Evolutionary conservation across 148 eudicot species (phyloP).

Genomic region (Nepenthes gracilis): DNA sequence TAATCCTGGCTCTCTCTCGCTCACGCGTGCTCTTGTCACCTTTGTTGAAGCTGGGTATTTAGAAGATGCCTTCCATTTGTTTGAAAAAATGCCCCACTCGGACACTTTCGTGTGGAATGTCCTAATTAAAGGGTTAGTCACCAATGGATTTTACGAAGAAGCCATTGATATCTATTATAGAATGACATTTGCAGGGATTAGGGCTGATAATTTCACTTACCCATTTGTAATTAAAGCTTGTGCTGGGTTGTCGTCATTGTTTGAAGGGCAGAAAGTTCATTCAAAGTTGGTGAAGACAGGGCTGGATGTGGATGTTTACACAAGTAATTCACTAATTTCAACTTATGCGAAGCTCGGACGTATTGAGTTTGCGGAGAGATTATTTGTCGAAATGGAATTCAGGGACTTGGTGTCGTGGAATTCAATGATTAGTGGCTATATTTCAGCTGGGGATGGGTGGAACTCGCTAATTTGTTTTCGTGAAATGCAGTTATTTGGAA

Average conservation of each 20-base stretch:
- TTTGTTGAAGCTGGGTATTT: slow-evolving; percentile 34
- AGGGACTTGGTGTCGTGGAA: slow-evolving; percentile 79
- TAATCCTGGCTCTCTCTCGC: background rate
- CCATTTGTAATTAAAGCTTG: slow-evolving; percentile 75
- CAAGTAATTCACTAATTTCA: slow-evolving; percentile 45
- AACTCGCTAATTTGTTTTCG: slow-evolving; percentile 27
- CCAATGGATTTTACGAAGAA: slow-evolving; percentile 26
- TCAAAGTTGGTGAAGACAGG: slow-evolving; percentile 49
- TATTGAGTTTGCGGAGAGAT: slow-evolving; percentile 29
- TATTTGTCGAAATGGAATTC: slow-evolving; percentile 36
- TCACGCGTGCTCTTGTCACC: slow-evolving; percentile 6
- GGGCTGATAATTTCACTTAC: slow-evolving; percentile 55
- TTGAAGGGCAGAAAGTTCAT: slow-evolving; percentile 46
- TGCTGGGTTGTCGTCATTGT: slow-evolving; percentile 26
- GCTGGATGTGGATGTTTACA: slow-evolving; percentile 32
- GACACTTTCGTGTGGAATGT: slow-evolving; percentile 61
- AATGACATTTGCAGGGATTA: slow-evolving; percentile 42
- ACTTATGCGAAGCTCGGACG: slow-evolving; percentile 58
- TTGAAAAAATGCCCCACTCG: slow-evolving; percentile 41
- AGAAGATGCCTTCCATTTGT: slow-evolving; percentile 58
- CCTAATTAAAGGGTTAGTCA: slow-evolving; percentile 43
- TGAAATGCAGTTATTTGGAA: slow-evolving; percentile 29
- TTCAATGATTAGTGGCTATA: slow-evolving; percentile 62
- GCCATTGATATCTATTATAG: slow-evolving; percentile 32
- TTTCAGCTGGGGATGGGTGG: slow-evolving; percentile 32